phyloP scores from a whole-genome alignment of 176 grass and related monocot species.

The Oryza meridionalis region DNA sequence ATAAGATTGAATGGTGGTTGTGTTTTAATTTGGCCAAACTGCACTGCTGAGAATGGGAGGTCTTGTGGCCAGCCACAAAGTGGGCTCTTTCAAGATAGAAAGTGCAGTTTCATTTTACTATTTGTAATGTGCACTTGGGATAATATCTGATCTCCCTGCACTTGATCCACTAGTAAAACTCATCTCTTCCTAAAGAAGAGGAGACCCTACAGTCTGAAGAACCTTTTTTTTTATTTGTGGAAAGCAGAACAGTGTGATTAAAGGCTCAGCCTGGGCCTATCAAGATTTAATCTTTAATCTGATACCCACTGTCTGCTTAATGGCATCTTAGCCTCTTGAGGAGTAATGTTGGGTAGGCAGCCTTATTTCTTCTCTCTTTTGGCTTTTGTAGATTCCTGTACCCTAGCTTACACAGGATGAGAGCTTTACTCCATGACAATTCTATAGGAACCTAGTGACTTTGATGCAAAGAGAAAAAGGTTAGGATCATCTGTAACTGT shows the following conservation, averaged over 20 bases:
- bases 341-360: constrained; percentile 4
- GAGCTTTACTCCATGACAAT: background rate
- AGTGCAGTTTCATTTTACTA: background rate
- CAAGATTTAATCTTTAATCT: constrained; percentile 29
- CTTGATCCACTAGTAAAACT: background rate
- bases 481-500: background rate
- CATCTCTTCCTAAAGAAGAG: background rate
- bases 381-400: constrained; percentile 15
- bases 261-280: constrained; percentile 1
- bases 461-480: background rate
- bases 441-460: background rate
- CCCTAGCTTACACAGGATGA: background rate
- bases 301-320: constrained; percentile 27
- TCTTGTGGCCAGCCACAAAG: background rate
- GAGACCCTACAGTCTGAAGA: background rate
- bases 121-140: background rate
- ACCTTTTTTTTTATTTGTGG: constrained; percentile 19
- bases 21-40: background rate
- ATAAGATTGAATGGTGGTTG: background rate
- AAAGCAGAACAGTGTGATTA: constrained; percentile 38
- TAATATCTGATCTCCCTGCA: background rate
- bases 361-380: constrained; percentile 18
- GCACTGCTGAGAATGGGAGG: background rate
- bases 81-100: background rate
- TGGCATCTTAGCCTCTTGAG: constrained; percentile 1